Evolutionary conservation across 2,329 filamentous ascomycete genomes (phyloP).

Genomic region (Alternaria sp.): DNA sequence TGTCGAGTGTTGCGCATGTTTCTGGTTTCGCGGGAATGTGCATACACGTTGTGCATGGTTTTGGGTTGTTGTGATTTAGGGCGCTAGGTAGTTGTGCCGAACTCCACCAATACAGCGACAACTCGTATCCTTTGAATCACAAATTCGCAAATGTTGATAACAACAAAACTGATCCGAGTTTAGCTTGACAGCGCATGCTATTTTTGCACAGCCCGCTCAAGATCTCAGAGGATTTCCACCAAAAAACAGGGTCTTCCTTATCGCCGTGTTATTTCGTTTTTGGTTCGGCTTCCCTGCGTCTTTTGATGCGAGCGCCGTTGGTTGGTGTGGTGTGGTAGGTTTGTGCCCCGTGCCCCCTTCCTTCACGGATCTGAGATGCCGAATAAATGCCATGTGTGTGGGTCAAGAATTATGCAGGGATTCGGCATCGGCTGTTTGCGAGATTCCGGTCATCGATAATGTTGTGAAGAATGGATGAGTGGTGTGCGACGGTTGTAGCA

Average conservation of each 20-base stretch:
- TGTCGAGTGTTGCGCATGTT: not conserved
- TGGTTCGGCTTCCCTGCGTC: slow-evolving; percentile 3
- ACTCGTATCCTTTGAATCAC: not conserved
- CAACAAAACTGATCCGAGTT: not conserved
- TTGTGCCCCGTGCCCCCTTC: slow-evolving; percentile 3
- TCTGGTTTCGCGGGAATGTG: slow-evolving; percentile 1
- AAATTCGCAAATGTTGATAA: not conserved
- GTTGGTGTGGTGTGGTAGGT: slow-evolving; percentile 8
- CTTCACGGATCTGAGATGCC: slow-evolving; percentile 14
- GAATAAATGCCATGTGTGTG: slow-evolving; percentile 17
- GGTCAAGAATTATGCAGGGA: slow-evolving; percentile 7
- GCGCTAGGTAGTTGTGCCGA: not conserved
- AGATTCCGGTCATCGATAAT: not conserved
- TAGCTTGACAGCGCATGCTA: slow-evolving; percentile 5
- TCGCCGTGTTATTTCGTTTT: slow-evolving; percentile 1
- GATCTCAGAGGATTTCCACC: not conserved
- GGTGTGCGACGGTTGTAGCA: not conserved
- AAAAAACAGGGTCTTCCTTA: slow-evolving; percentile 7
- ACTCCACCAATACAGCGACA: not conserved
- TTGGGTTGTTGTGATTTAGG: not conserved
- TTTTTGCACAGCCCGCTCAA: slow-evolving; percentile 2
- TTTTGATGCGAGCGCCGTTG: slow-evolving; percentile 2
- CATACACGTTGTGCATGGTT: not conserved
- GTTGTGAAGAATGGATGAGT: not conserved
- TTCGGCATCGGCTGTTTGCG: slow-evolving; percentile 4